Evolutionary conservation across 2,329 filamentous ascomycete species (phyloP).

Genomic region (Penicillium hordei): DNA sequence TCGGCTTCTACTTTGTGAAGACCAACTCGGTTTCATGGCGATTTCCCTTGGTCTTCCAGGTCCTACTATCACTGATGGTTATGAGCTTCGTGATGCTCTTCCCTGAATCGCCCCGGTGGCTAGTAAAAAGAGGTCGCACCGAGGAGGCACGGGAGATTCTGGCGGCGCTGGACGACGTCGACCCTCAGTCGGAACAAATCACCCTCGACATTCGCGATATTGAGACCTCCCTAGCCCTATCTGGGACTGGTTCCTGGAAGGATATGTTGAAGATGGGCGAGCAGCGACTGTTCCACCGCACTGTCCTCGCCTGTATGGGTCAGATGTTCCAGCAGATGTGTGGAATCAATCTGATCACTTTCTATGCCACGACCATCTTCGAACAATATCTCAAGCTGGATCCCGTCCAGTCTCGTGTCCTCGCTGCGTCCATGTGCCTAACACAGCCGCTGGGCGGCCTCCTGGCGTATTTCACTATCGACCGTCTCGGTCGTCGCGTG

Average conservation of each 20-base stretch:
- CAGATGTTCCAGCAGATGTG: slow-evolving; percentile 42
- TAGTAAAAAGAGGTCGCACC: slow-evolving; percentile 45
- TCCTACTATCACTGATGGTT: slow-evolving; percentile 36
- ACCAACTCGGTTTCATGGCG: slow-evolving; percentile 45
- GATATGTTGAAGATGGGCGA: slow-evolving; percentile 42
- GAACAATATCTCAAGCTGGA: slow-evolving; percentile 9
- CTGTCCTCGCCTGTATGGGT: slow-evolving; percentile 33
- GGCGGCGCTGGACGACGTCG: slow-evolving; percentile 46
- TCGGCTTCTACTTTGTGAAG: slow-evolving; percentile 44
- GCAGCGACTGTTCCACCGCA: slow-evolving; percentile 37
- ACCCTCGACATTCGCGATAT: slow-evolving; percentile 42
- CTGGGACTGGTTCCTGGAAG: slow-evolving; percentile 35
- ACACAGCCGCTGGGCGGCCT: slow-evolving; percentile 39
- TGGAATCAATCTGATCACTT: slow-evolving; percentile 40
- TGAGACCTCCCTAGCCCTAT: slow-evolving; percentile 42
- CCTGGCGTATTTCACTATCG: slow-evolving; percentile 44
- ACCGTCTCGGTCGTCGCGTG: slow-evolving; percentile 34
- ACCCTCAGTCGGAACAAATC: slow-evolving; percentile 40
- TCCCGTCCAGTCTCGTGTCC: slow-evolving; percentile 5
- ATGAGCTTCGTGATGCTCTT: slow-evolving; percentile 36
- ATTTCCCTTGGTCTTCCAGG: slow-evolving; percentile 43
- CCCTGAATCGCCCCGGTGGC: slow-evolving; percentile 47
- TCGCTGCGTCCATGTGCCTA: slow-evolving; percentile 11
- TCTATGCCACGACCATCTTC: slow-evolving; percentile 27
- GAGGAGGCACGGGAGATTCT: slow-evolving; percentile 38